These are phyloP conservation scores for Closterium sp. DNA, from an alignment of 139 green algal species.

Conservation along the genomic window DNA sequence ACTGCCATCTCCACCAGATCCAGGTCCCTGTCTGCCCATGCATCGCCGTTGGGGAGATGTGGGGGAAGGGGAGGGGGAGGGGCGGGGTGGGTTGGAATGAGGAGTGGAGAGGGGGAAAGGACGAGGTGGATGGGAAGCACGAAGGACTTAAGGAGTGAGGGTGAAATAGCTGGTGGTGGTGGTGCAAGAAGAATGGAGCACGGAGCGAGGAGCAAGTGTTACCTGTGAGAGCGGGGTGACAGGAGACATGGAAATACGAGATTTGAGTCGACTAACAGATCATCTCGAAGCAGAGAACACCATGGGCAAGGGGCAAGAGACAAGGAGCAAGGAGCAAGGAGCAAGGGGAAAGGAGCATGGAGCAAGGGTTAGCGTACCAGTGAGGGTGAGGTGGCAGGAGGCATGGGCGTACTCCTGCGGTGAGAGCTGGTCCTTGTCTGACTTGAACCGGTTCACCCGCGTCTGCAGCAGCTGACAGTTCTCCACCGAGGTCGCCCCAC, in stretches of 20 bases:
- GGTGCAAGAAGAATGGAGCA: background rate
- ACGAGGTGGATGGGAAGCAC: background rate
- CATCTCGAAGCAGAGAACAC: background rate
- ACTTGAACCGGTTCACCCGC: constrained; percentile 48
- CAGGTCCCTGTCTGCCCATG: too few relatives aligned
- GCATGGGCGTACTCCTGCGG: constrained; percentile 7
- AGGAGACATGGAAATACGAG: too few relatives aligned
- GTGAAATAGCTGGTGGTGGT: background rate
- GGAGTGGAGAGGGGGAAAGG: background rate
- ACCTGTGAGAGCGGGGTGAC: too few relatives aligned
- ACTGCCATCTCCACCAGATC: constrained; percentile 53
- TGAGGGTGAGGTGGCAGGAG: constrained; percentile 47
- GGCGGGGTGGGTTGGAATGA: too few relatives aligned
- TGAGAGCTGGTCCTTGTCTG: constrained; percentile 34
- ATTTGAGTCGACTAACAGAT: too few relatives aligned
- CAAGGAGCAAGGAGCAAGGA: background rate
- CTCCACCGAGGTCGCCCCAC: constrained; percentile 15
- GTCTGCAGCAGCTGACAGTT: constrained; percentile 57
- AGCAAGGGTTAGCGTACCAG: constrained; percentile 15
- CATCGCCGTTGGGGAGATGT: too few relatives aligned
- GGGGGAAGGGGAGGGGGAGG: too few relatives aligned
- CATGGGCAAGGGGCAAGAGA: background rate
- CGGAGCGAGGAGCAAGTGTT: too few relatives aligned
- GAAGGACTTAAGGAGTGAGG: too few relatives aligned
- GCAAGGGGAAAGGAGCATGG: background rate